Evolutionary conservation across 2,329 filamentous ascomycete genomes (phyloP).

Genomic region (Macrophomina pseudophaseolina): DNA sequence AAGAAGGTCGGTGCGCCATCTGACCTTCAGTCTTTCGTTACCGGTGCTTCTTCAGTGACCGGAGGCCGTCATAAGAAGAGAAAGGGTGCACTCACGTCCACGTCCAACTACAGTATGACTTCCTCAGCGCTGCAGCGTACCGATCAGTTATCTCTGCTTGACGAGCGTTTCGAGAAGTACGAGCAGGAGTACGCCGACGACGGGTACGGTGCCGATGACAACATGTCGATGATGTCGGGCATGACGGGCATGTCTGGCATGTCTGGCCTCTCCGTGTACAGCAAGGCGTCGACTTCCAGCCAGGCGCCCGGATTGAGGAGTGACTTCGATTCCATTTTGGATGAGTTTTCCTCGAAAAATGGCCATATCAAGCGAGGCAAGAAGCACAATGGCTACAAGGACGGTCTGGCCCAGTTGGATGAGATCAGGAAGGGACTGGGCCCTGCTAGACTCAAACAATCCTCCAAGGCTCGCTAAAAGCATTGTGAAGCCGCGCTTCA

Average conservation of each 20-base stretch:
- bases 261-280: constrained; percentile 42
- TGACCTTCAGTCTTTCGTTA: constrained; percentile 73
- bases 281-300: constrained; percentile 38
- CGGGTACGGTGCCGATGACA: constrained; percentile 50
- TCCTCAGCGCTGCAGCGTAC: constrained; percentile 86
- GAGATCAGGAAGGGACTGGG: constrained; percentile 84
- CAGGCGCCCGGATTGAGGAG: constrained; percentile 63
- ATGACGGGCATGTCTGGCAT: constrained; percentile 58
- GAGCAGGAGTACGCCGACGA: constrained; percentile 79
- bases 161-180: constrained; percentile 88
- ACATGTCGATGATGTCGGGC: constrained; percentile 52
- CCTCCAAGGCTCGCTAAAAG: neutral
- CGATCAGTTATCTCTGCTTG: constrained; percentile 82
- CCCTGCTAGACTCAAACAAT: constrained; percentile 57
- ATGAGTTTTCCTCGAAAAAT: constrained; percentile 81
- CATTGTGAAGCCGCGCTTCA: neutral
- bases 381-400: constrained; percentile 80
- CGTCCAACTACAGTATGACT: constrained; percentile 89
- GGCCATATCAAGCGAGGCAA: constrained; percentile 65
- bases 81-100: constrained; percentile 88
- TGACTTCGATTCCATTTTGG: constrained; percentile 89
- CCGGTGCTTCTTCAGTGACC: constrained; percentile 70
- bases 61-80: constrained; percentile 89
- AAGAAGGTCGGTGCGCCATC: constrained; percentile 55
- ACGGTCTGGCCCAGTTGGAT: constrained; percentile 85